Conservation (phyloP, 2,329 filamentous ascomycete genomes). For the Salinomyces thailandicus region DNA sequence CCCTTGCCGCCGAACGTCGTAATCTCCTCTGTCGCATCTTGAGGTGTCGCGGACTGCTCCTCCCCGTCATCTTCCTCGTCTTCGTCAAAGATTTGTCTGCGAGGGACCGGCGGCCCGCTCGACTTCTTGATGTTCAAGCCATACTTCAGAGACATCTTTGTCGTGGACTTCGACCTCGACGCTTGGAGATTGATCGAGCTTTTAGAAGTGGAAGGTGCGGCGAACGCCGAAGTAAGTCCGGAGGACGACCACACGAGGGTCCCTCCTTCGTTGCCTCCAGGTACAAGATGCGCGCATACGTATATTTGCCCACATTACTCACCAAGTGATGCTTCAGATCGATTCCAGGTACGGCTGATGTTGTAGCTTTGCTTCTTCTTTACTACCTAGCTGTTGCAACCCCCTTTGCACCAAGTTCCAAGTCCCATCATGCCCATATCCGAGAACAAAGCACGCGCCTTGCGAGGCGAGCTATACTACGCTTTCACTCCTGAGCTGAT, state of each 20-base stretch:
- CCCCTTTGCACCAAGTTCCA: no score
- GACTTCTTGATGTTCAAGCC: constrained; percentile 27
- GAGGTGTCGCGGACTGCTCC: background rate
- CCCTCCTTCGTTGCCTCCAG: no score
- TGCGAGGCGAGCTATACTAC: constrained; percentile 53
- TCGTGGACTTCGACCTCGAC: background rate
- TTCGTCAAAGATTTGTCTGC: constrained; percentile 17
- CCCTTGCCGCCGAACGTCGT: constrained; percentile 42
- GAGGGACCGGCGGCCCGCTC: constrained; percentile 10
- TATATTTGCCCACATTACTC: no score
- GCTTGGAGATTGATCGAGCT: background rate
- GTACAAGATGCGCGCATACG: no score
- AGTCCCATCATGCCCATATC: constrained; percentile 15
- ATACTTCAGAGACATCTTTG: constrained; percentile 26
- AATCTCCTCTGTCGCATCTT: constrained; percentile 42
- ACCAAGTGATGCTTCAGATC: no score
- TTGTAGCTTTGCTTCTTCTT: no score
- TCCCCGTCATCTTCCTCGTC: constrained; percentile 20
- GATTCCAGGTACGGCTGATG: no score
- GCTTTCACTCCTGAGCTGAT: constrained; percentile 61
- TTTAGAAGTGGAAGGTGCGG: constrained; percentile 1
- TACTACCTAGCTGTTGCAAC: no score
- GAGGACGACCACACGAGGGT: background rate
- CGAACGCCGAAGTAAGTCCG: background rate
- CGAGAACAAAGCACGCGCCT: constrained; percentile 24